These are phyloP conservation scores for Botryococcus braunii DNA, from an alignment of 163 green algal genomes.

Conservation along the genomic window DNA sequence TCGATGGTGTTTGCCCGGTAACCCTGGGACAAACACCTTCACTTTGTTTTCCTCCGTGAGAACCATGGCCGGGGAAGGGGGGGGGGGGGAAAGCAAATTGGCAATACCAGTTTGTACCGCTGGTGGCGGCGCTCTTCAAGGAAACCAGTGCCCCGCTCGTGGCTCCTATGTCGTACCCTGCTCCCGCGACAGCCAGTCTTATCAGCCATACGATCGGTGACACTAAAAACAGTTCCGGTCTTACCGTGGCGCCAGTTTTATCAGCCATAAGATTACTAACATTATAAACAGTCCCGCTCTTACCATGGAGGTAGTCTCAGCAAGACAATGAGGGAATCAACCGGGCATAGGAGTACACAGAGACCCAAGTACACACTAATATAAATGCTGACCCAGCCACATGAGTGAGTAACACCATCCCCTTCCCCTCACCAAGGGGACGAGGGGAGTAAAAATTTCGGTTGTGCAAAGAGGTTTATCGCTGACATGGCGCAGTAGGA, in stretches of 20 bases:
- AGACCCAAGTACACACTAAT: no score
- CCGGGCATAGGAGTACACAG: no score
- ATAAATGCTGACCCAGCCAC: no score
- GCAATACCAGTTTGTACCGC: conserved; percentile 63
- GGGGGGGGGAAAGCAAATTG: no score
- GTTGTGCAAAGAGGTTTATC: no score
- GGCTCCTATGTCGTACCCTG: conserved; percentile 78
- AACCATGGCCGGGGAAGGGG: not conserved
- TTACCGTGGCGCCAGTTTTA: not conserved
- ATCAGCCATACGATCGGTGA: not conserved
- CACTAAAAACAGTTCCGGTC: not conserved
- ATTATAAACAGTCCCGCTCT: not conserved
- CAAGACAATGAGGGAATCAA: not conserved
- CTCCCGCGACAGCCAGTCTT: not conserved
- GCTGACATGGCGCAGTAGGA: no score
- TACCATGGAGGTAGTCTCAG: not conserved
- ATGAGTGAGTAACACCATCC: no score
- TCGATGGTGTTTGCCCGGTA: no score
- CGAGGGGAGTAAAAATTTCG: no score
- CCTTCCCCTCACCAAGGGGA: no score
- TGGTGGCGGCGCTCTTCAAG: conserved; percentile 42
- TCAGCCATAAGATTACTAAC: not conserved
- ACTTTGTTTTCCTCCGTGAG: no score
- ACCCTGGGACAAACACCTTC: no score
- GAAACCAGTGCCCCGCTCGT: conserved; percentile 72